A percentile compares a stretch with the other conserved stretches of the same genome.
Evolutionary conservation across 768 basidiomycete species (phyloP).

Genomic region (Leccinum rimulosum): DNA sequence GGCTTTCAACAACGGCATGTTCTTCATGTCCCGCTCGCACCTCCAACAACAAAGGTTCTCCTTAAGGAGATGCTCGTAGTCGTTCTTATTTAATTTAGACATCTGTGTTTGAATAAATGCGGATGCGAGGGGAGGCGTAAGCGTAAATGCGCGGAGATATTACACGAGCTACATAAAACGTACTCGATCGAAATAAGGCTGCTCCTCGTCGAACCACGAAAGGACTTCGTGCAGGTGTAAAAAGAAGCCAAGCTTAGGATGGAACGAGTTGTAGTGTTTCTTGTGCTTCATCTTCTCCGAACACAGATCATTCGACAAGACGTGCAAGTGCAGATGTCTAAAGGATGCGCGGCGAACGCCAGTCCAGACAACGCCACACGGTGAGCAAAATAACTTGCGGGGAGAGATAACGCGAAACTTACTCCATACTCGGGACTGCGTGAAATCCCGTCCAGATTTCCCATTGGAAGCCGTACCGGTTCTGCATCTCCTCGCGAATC

Average conservation of each 20-base stretch:
- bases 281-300: slow-evolving; percentile 76
- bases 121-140: neutral
- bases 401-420: slow-evolving; percentile 29
- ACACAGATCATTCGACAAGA: slow-evolving; percentile 76
- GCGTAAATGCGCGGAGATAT: neutral
- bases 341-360: neutral
- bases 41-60: slow-evolving; percentile 65
- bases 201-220: slow-evolving; percentile 72
- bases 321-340: slow-evolving; percentile 83
- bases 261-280: slow-evolving; percentile 91
- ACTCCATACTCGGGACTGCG: slow-evolving; percentile 84
- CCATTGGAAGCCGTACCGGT: slow-evolving; percentile 74
- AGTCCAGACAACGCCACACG: neutral
- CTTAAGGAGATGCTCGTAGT: slow-evolving; percentile 68
- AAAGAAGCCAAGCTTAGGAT: slow-evolving; percentile 83
- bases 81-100: slow-evolving; percentile 45
- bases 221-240: slow-evolving; percentile 74
- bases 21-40: slow-evolving; percentile 61
- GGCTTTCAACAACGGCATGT: slow-evolving; percentile 69
- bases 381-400: neutral
- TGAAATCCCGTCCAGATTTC: slow-evolving; percentile 82
- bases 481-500: slow-evolving; percentile 79
- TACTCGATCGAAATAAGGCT: slow-evolving; percentile 52
- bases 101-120: slow-evolving; percentile 39
- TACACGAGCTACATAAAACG: slow-evolving; percentile 20